A percentile compares a stretch with the other conserved stretches of the same genome.
Conservation (phyloP, 768 basidiomycete genomes). For the Tulasnella sp. region DNA sequence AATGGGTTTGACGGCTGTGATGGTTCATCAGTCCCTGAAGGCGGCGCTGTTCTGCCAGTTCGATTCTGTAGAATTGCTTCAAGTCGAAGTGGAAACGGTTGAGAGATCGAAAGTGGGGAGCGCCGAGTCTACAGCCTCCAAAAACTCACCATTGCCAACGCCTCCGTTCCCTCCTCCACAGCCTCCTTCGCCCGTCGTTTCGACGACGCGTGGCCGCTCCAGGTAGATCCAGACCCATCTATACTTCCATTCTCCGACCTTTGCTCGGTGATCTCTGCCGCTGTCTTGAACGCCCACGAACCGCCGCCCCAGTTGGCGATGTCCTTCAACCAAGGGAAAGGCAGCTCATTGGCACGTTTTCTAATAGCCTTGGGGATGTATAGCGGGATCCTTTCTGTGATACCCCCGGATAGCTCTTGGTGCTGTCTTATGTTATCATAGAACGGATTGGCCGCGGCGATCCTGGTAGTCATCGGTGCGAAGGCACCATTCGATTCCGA, state of each 20-base stretch:
- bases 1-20: slow-evolving; percentile 46
- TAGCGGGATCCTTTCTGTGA: slow-evolving; percentile 75
- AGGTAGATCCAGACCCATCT: neutral
- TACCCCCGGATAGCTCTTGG: slow-evolving; percentile 55
- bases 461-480: slow-evolving; percentile 23
- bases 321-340: slow-evolving; percentile 66
- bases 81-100: neutral
- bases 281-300: neutral
- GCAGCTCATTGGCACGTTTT: slow-evolving; percentile 59
- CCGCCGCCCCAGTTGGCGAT: slow-evolving; percentile 38
- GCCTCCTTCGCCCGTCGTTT: slow-evolving; percentile 23
- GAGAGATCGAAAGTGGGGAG: neutral
- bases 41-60: slow-evolving; percentile 80
- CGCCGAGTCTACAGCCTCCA: neutral
- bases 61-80: slow-evolving; percentile 86
- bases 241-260: neutral
- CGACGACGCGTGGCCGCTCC: neutral
- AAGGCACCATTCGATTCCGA: slow-evolving; percentile 3
- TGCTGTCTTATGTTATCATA: slow-evolving; percentile 91
- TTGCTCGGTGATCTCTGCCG: no score
- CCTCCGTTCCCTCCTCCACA: slow-evolving; percentile 61
- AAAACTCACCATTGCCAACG: slow-evolving; percentile 49
- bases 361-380: slow-evolving; percentile 35
- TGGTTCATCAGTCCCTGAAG: slow-evolving; percentile 87
- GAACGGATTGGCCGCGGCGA: slow-evolving; percentile 70